Conservation (phyloP, 2,329 filamentous ascomycete species). For the Hypoxylon sp. region DNA sequence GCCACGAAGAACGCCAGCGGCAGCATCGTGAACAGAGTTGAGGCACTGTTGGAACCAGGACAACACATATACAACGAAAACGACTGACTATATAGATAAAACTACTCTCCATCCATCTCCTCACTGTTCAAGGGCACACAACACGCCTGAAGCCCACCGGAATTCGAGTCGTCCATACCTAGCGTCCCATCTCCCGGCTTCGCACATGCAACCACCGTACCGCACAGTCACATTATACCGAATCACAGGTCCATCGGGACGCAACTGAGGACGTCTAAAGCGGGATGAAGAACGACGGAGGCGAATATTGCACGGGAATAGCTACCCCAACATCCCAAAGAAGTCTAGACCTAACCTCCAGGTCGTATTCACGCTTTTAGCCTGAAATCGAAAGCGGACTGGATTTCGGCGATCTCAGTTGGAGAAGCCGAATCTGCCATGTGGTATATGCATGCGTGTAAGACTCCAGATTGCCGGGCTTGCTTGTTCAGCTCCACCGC, state of each 20-base stretch:
- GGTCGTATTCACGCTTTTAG: conserved; percentile 12
- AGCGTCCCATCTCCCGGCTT: not conserved
- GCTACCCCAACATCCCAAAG: conserved; percentile 23
- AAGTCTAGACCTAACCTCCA: conserved; percentile 11
- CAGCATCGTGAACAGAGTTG: conserved; percentile 17
- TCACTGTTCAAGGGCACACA: conserved; percentile 1
- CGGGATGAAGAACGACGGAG: conserved; percentile 23
- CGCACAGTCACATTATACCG: not conserved
- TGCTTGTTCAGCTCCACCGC: not conserved
- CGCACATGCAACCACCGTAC: not conserved
- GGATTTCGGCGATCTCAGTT: conserved; percentile 20
- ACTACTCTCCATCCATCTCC: not conserved
- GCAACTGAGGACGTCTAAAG: not conserved
- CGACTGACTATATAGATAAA: not conserved
- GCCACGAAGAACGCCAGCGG: conserved; percentile 26
- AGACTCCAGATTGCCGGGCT: not conserved
- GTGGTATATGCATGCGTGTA: not conserved
- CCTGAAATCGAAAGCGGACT: conserved; percentile 19
- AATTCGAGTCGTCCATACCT: conserved; percentile 2
- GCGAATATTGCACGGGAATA: conserved; percentile 16
- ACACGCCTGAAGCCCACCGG: conserved; percentile 11
- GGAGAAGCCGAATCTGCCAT: conserved; percentile 16
- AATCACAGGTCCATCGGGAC: conserved; percentile 10
- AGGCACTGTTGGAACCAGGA: not conserved
- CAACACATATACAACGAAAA: conserved; percentile 9